A percentile compares a stretch with the other conserved stretches of the same genome.
Conservation (phyloP, 352 stramenopile species). For the Hyaloperonospora brassicae region DNA sequence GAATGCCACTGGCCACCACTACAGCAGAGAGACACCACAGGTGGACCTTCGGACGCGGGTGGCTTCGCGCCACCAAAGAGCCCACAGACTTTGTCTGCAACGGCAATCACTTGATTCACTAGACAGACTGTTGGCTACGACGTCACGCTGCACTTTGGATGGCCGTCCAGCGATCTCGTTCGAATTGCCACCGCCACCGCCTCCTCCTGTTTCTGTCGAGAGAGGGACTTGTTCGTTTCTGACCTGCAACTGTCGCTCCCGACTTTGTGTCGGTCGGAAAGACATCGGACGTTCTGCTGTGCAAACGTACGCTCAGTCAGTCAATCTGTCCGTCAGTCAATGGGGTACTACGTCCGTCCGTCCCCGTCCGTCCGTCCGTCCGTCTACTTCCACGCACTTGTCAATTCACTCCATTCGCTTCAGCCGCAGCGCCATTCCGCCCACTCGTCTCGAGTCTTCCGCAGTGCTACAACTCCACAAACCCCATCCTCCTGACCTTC, state of each 20-base stretch:
- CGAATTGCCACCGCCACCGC: conserved; percentile 3
- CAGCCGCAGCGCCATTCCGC: conserved; percentile 10
- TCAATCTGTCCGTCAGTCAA: not conserved
- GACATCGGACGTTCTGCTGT: conserved; percentile 9
- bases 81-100: too few species aligned
- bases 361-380: too few species aligned
- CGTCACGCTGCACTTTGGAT: conserved; percentile 19
- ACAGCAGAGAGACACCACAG: too few species aligned
- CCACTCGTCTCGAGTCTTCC: conserved; percentile 9
- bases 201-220: conserved; percentile 21
- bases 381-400: conserved; percentile 12
- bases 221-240: conserved; percentile 21
- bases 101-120: too few species aligned
- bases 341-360: too few species aligned
- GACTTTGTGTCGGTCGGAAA: conserved; percentile 3
- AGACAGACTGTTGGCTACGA: not conserved
- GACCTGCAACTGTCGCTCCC: conserved; percentile 15
- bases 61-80: too few species aligned
- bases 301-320: conserved; percentile 8
- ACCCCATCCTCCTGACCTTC: conserved; percentile 7
- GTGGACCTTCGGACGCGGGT: too few species aligned
- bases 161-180: conserved; percentile 12
- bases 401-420: conserved; percentile 27
- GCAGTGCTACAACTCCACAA: conserved; percentile 1
- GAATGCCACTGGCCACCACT: too few species aligned